Evolutionary conservation across 208 protist species (phyloP).

Genomic region (Trypanosoma scelopori): DNA sequence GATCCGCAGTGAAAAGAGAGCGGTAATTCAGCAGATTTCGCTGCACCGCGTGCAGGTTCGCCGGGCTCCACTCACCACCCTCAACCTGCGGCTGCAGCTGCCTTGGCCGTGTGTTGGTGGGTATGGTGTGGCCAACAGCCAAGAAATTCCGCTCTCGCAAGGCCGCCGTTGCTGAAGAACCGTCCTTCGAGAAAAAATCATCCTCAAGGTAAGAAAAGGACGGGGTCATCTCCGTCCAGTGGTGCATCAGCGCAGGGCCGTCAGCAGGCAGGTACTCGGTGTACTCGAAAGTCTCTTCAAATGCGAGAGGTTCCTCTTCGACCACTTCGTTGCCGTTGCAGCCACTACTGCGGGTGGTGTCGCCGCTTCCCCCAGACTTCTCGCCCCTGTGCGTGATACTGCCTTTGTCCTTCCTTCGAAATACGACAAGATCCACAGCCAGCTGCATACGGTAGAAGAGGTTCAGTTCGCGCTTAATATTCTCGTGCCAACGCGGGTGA

Average conservation of each 20-base stretch:
- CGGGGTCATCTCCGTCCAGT: conserved; percentile 77
- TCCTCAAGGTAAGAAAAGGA: conserved; percentile 74
- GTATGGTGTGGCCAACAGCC: conserved; percentile 46
- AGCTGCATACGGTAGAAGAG: conserved; percentile 23
- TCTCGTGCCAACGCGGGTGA: conserved; percentile 2
- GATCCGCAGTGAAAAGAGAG: conserved; percentile 60
- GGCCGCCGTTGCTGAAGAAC: neutral
- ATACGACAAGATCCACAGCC: conserved; percentile 58
- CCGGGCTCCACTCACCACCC: conserved; percentile 6
- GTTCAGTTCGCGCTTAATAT: conserved; percentile 22
- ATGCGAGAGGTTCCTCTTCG: conserved; percentile 33
- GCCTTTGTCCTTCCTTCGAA: conserved; percentile 38
- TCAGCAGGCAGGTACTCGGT: conserved; percentile 64
- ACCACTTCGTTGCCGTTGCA: neutral
- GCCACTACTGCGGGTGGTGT: neutral
- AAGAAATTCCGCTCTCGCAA: conserved; percentile 52
- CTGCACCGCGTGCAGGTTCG: conserved; percentile 12
- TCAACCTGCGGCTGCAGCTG: neutral
- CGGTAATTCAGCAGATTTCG: conserved; percentile 35
- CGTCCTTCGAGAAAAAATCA: conserved; percentile 51
- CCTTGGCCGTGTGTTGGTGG: neutral
- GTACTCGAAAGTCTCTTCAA: conserved; percentile 82
- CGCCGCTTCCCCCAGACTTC: neutral
- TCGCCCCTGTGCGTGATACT: neutral
- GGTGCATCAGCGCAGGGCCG: conserved; percentile 38